phyloP scores from a whole-genome alignment of 768 basidiomycete species.

The Postia placenta region DNA sequence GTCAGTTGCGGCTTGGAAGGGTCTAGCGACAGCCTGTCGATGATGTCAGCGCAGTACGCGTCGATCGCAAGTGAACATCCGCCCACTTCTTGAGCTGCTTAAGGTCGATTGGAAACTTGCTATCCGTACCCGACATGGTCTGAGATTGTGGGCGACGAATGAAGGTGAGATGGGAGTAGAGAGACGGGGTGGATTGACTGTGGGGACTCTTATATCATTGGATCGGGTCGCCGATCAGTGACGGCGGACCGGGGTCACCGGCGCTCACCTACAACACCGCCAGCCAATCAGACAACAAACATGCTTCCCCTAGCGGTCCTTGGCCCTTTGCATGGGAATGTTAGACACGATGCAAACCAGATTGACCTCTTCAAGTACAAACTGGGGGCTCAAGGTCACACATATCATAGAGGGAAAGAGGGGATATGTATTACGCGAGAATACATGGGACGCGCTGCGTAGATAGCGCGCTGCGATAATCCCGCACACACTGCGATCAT shows the following conservation, averaged over 20 bases:
- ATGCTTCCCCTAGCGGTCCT: too few species aligned
- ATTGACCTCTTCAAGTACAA: too few species aligned
- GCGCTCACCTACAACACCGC: slow-evolving; percentile 1
- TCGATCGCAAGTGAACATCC: not conserved
- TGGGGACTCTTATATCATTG: not conserved
- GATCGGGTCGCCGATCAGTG: not conserved
- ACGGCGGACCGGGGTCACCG: slow-evolving; percentile 4
- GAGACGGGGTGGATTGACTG: not conserved
- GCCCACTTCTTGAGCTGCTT: slow-evolving; percentile 65
- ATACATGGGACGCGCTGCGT: too few species aligned
- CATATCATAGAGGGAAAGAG: too few species aligned
- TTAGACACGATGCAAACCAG: too few species aligned
- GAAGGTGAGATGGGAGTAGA: not conserved
- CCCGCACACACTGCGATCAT: too few species aligned
- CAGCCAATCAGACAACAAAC: too few species aligned
- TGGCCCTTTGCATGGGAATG: too few species aligned
- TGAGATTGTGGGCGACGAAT: not conserved
- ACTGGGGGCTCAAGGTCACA: too few species aligned
- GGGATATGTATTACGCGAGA: too few species aligned
- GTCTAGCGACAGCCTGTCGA: slow-evolving; percentile 61
- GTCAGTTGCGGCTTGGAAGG: slow-evolving; percentile 58
- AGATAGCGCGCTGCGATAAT: too few species aligned
- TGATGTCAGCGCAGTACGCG: not conserved
- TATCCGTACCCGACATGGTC: slow-evolving; percentile 33
- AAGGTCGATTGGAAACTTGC: slow-evolving; percentile 73